phyloP scores from a whole-genome alignment of 1,139 yeast species.

The Taphrina sp. region DNA sequence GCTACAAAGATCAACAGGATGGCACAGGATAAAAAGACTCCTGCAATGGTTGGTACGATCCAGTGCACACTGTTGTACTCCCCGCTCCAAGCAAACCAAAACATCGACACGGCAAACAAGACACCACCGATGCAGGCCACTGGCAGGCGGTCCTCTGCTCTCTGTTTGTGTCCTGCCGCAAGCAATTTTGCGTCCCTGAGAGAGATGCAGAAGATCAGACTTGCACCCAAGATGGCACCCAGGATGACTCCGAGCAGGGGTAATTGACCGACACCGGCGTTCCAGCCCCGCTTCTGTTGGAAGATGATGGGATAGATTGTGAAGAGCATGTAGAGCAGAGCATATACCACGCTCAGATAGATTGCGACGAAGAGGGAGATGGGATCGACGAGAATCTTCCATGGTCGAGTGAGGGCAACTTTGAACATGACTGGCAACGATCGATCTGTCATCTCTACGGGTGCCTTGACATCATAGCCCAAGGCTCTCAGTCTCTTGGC shows the following conservation, averaged over 20 bases:
- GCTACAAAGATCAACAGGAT: constrained; percentile 44
- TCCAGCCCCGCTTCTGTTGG: constrained; percentile 57
- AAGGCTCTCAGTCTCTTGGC: constrained; percentile 51
- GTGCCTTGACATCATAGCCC: constrained; percentile 58
- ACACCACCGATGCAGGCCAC: constrained; percentile 71
- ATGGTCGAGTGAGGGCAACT: constrained; percentile 53
- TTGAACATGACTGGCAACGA: constrained; percentile 29
- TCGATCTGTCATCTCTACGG: constrained; percentile 46
- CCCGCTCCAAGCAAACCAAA: constrained; percentile 39
- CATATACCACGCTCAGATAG: constrained; percentile 60
- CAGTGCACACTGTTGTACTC: constrained; percentile 36
- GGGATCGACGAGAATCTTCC: constrained; percentile 56
- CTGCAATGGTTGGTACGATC: constrained; percentile 38
- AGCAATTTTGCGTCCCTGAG: constrained; percentile 44
- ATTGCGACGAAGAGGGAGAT: constrained; percentile 58
- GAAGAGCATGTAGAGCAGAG: constrained; percentile 67
- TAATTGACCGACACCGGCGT: constrained; percentile 56
- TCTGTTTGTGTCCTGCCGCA: constrained; percentile 38
- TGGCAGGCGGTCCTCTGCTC: constrained; percentile 74
- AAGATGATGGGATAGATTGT: constrained; percentile 80
- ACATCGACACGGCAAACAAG: constrained; percentile 57
- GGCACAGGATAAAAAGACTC: constrained; percentile 36
- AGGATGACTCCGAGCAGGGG: constrained; percentile 52
- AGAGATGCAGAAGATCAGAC: constrained; percentile 42
- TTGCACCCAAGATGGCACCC: constrained; percentile 46